phyloP scores from a whole-genome alignment of 768 basidiomycete genomes.

The Lactarius akahatsu region DNA sequence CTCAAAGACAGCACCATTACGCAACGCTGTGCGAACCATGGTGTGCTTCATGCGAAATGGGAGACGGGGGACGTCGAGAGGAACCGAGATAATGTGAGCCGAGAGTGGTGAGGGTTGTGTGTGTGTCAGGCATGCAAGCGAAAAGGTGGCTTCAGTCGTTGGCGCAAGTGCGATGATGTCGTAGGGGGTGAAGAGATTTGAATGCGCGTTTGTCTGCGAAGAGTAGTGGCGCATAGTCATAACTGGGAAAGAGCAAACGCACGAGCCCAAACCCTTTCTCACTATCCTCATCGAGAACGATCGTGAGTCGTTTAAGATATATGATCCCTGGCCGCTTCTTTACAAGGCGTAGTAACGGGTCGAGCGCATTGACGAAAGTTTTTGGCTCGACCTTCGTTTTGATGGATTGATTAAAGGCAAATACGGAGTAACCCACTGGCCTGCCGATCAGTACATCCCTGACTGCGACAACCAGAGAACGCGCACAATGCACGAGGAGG shows the following conservation, averaged over 20 bases:
- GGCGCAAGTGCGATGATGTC: conserved; percentile 78
- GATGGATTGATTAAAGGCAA: conserved; percentile 74
- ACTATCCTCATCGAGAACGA: conserved; percentile 78
- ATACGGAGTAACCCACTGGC: conserved; percentile 82
- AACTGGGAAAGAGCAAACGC: conserved; percentile 29
- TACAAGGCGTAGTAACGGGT: conserved; percentile 57
- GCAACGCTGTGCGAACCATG: conserved; percentile 73
- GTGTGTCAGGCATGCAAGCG: conserved; percentile 77
- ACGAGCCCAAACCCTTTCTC: conserved; percentile 86
- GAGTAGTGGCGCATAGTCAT: not conserved
- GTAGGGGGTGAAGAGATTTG: conserved; percentile 58
- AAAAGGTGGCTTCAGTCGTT: conserved; percentile 69
- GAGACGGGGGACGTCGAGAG: conserved; percentile 72
- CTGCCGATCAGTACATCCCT: conserved; percentile 23
- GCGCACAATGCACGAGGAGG: conserved; percentile 70
- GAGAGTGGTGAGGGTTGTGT: conserved; percentile 72
- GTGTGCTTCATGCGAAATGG: conserved; percentile 85
- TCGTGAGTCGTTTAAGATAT: conserved; percentile 74
- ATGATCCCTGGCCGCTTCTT: conserved; percentile 58
- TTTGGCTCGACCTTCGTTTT: conserved; percentile 71
- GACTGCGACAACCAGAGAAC: not conserved
- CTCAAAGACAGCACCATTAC: conserved; percentile 83
- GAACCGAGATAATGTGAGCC: conserved; percentile 77
- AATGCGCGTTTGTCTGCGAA: conserved; percentile 67
- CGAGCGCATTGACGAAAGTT: conserved; percentile 62